A percentile compares a stretch with the other conserved stretches of the same genome.
phyloP scores from a whole-genome alignment of 129 eudicot genomes.

The Centella asiatica region DNA sequence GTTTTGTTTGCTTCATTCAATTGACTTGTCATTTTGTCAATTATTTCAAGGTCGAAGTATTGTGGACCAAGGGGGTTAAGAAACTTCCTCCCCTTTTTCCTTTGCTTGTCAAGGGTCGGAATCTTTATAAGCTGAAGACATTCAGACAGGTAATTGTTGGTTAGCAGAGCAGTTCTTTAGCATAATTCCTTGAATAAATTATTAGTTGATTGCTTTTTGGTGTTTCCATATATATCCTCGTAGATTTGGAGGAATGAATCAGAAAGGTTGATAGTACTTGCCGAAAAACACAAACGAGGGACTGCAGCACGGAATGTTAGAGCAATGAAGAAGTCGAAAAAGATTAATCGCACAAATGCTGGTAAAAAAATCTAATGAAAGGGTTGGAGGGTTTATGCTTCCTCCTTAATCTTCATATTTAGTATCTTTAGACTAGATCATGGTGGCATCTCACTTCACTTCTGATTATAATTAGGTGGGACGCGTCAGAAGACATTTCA shows the following conservation, averaged over 20 bases:
- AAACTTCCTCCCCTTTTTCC: slow-evolving; percentile 51
- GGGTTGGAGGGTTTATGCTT: background rate
- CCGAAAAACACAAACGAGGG: slow-evolving; percentile 70
- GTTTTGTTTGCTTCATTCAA: background rate
- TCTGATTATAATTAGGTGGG: slow-evolving; percentile 23
- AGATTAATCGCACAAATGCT: slow-evolving; percentile 8
- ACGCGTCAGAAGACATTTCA: slow-evolving; percentile 35
- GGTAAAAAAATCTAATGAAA: slow-evolving; percentile 19
- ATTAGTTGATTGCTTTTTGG: background rate
- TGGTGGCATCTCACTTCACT: background rate
- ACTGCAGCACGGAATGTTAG: slow-evolving; percentile 54
- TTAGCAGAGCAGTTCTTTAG: background rate
- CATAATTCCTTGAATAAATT: slow-evolving; percentile 1
- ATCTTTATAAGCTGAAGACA: slow-evolving; percentile 63
- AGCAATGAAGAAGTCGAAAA: slow-evolving; percentile 34
- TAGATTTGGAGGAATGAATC: slow-evolving; percentile 74
- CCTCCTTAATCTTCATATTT: background rate
- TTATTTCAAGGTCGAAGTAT: slow-evolving; percentile 59
- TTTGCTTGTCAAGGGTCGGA: slow-evolving; percentile 76
- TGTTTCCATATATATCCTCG: slow-evolving; percentile 4
- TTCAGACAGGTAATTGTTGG: slow-evolving; percentile 54
- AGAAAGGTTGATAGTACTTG: slow-evolving; percentile 55
- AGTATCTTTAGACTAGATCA: slow-evolving; percentile 2
- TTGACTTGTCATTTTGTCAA: background rate
- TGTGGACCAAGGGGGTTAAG: slow-evolving; percentile 64